phyloP scores from a whole-genome alignment of 768 basidiomycete genomes.

The Termitomyces sp. region DNA sequence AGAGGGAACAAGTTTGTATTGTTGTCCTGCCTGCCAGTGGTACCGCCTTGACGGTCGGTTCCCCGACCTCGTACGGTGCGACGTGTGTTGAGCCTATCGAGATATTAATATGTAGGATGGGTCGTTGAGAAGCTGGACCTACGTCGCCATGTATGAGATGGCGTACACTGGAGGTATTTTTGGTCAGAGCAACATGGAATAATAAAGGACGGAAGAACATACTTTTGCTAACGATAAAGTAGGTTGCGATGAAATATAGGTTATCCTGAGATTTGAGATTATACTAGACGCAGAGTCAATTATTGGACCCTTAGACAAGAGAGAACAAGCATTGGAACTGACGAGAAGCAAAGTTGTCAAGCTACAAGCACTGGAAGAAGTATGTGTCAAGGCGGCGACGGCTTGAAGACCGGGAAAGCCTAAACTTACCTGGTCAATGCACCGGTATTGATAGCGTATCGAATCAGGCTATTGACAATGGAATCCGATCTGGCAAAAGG shows the following conservation, averaged over 20 bases:
- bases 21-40: slow-evolving; percentile 22
- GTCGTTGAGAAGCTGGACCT: slow-evolving; percentile 15
- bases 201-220: slow-evolving; percentile 16
- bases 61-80: slow-evolving; percentile 47
- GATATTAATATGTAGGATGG: not conserved
- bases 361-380: slow-evolving; percentile 32
- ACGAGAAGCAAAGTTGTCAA: slow-evolving; percentile 51
- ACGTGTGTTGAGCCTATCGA: slow-evolving; percentile 53
- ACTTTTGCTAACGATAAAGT: slow-evolving; percentile 66
- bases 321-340: slow-evolving; percentile 13
- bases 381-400: not conserved
- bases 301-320: not conserved
- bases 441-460: slow-evolving; percentile 65
- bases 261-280: slow-evolving; percentile 47
- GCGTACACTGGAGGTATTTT: slow-evolving; percentile 43
- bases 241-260: slow-evolving; percentile 54
- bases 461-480: slow-evolving; percentile 47
- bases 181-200: not conserved
- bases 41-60: slow-evolving; percentile 38
- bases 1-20: slow-evolving; percentile 48
- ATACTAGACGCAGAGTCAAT: slow-evolving; percentile 33
- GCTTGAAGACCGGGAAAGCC: not conserved
- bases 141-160: slow-evolving; percentile 62
- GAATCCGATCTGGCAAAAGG: slow-evolving; percentile 44
- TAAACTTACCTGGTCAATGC: slow-evolving; percentile 46